These are phyloP conservation scores for Colletotrichum sp. DNA, from an alignment of 2,329 filamentous ascomycete species.

Conservation along the genomic window DNA sequence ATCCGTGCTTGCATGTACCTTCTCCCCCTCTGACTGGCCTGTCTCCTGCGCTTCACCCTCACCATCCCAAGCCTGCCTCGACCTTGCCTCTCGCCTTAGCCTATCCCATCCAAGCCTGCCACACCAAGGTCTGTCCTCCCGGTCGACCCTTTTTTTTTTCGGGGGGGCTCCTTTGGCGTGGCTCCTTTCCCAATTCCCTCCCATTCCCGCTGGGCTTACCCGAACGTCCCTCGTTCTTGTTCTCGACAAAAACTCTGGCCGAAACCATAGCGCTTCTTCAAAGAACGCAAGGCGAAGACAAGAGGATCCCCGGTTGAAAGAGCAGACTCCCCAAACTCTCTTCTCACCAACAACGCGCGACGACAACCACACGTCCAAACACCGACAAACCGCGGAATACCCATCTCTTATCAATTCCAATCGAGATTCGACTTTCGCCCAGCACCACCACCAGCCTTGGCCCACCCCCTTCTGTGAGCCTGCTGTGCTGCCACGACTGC, in stretches of 20 bases:
- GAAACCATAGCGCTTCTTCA: background rate
- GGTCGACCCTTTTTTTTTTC: slow-evolving; percentile 19
- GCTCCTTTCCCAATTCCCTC: slow-evolving; percentile 17
- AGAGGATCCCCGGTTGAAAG: background rate
- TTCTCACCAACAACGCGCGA: background rate
- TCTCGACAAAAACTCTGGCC: slow-evolving; percentile 8
- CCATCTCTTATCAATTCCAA: slow-evolving; percentile 9
- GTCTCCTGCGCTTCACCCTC: background rate
- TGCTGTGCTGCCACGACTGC: slow-evolving; percentile 1
- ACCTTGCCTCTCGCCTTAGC: slow-evolving; percentile 11
- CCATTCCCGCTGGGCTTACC: slow-evolving; percentile 18
- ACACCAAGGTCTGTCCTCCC: slow-evolving; percentile 8
- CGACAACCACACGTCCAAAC: background rate
- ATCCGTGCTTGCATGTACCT: slow-evolving; percentile 11
- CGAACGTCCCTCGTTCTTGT: slow-evolving; percentile 15
- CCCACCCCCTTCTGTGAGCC: slow-evolving; percentile 11
- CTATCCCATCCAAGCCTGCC: slow-evolving; percentile 17
- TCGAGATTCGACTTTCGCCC: slow-evolving; percentile 1
- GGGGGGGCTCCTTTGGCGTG: slow-evolving; percentile 6
- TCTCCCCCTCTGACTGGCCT: background rate
- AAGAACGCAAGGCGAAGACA: background rate
- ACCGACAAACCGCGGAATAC: background rate
- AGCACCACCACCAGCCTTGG: slow-evolving; percentile 4
- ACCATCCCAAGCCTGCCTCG: slow-evolving; percentile 6
- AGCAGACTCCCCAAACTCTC: background rate